These are phyloP conservation scores for Komagataella kurtzmanii DNA, from an alignment of 805 yeast genomes.

Conservation along the genomic window DNA sequence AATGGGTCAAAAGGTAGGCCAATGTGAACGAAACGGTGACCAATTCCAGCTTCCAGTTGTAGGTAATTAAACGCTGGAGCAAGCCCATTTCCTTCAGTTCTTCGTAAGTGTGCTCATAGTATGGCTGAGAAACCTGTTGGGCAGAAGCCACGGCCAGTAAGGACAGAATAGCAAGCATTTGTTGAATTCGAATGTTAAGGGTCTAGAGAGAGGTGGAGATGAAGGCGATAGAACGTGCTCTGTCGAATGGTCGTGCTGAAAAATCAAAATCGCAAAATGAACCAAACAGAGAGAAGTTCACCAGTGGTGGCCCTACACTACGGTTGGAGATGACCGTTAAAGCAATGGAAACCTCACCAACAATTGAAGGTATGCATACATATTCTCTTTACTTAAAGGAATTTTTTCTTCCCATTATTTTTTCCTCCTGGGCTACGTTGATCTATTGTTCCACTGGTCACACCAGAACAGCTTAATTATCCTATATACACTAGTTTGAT, in stretches of 20 bases:
- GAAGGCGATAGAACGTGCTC: background rate
- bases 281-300: background rate
- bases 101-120: constrained; percentile 23
- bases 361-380: background rate
- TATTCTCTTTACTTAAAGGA: too few species aligned
- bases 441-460: background rate
- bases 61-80: constrained; percentile 37
- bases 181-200: background rate
- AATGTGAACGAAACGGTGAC: constrained; percentile 37
- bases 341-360: background rate
- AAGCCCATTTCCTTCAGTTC: constrained; percentile 49
- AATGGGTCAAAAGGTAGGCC: constrained; percentile 35
- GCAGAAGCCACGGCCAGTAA: background rate
- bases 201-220: background rate
- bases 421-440: too few species aligned
- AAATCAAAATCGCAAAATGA: background rate
- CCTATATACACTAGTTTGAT: background rate
- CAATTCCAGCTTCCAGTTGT: constrained; percentile 72
- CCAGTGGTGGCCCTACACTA: background rate
- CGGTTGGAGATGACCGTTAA: background rate
- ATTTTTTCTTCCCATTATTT: too few species aligned
- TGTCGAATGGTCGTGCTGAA: background rate
- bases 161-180: background rate
- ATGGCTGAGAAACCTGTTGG: constrained; percentile 2
- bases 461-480: background rate